A percentile compares a stretch with the other conserved stretches of the same genome.
These are phyloP conservation scores for Hericium rajendrae DNA, from an alignment of 768 basidiomycete species.

Conservation along the genomic window DNA sequence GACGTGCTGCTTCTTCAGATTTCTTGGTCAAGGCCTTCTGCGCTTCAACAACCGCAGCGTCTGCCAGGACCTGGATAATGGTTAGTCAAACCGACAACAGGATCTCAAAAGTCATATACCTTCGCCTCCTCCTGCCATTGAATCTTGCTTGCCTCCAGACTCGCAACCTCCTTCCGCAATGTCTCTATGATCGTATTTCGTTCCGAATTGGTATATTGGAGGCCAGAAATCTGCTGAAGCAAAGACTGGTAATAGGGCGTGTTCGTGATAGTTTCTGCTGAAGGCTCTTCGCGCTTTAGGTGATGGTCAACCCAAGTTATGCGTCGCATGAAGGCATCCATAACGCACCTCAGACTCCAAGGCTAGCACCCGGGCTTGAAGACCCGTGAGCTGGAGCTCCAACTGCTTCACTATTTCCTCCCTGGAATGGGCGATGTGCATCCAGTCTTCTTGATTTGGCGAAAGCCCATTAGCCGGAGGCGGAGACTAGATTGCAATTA, in stretches of 20 bases:
- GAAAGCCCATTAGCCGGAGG: constrained; percentile 19
- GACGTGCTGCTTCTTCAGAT: constrained; percentile 8
- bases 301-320: too few relatives aligned
- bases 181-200: background rate
- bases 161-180: background rate
- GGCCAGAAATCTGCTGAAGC: background rate
- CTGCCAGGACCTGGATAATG: background rate
- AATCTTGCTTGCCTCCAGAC: background rate
- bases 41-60: background rate
- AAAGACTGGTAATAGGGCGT: background rate
- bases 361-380: constrained; percentile 18
- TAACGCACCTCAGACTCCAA: background rate
- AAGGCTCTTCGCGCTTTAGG: background rate
- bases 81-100: too few relatives aligned
- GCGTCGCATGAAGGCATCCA: too few relatives aligned
- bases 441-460: constrained; percentile 28
- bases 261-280: background rate
- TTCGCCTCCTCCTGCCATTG: background rate
- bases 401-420: constrained; percentile 20
- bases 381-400: constrained; percentile 4
- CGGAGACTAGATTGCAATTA: constrained; percentile 37
- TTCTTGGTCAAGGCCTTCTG: constrained; percentile 5
- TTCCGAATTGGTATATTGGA: background rate
- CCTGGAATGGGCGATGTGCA: constrained; percentile 30
- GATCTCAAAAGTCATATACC: background rate